phyloP scores from a whole-genome alignment of 2,329 filamentous ascomycete species.

The Lizonia empirigonia region DNA sequence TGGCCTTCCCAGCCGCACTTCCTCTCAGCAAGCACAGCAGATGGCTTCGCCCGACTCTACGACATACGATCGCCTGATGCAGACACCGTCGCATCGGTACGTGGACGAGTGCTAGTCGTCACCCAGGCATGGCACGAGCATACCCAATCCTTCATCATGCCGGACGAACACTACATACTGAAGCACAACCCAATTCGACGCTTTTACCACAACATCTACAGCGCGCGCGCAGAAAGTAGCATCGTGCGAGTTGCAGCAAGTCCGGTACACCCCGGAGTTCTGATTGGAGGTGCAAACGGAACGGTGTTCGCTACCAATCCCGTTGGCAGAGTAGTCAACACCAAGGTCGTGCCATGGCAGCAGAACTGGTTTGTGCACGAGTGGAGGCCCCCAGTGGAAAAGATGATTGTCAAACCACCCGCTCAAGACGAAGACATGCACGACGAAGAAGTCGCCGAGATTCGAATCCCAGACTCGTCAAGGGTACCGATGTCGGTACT shows the following conservation, averaged over 20 bases:
- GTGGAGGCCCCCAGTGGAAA: constrained; percentile 51
- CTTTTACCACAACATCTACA: constrained; percentile 55
- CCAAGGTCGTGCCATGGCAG: constrained; percentile 58
- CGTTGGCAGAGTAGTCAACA: constrained; percentile 56
- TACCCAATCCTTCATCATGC: constrained; percentile 59
- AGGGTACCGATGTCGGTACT: constrained; percentile 21
- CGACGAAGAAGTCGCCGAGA: neutral
- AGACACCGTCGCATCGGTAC: constrained; percentile 54
- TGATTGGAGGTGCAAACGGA: constrained; percentile 60
- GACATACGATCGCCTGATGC: constrained; percentile 57
- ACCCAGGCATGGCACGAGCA: constrained; percentile 62
- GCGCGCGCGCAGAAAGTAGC: constrained; percentile 45
- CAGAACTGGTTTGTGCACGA: constrained; percentile 65
- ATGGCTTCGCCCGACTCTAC: constrained; percentile 61
- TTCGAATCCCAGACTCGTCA: neutral
- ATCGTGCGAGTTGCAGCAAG: constrained; percentile 55
- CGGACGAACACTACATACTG: constrained; percentile 61
- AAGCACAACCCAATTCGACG: constrained; percentile 57
- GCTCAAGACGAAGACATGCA: neutral
- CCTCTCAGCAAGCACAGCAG: constrained; percentile 59
- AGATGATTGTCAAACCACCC: constrained; percentile 11
- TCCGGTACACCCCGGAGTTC: constrained; percentile 60
- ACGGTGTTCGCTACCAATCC: constrained; percentile 59
- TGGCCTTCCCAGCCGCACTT: constrained; percentile 61
- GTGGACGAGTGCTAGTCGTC: constrained; percentile 56